phyloP scores from a whole-genome alignment of 2,329 filamentous ascomycete genomes.

The Setomelanomma holmii region DNA sequence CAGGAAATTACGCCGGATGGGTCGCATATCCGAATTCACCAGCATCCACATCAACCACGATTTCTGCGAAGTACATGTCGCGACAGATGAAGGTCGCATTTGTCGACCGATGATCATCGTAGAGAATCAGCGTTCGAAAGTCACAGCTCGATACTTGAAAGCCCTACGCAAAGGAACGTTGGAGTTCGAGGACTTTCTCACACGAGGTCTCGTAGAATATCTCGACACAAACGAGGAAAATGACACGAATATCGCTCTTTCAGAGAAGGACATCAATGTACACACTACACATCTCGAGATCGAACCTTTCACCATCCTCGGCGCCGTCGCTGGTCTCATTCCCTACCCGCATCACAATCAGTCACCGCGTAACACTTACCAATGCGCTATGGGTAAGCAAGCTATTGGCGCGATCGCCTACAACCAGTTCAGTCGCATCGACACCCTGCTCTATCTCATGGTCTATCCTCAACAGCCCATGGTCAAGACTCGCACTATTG shows the following conservation, averaged over 20 bases:
- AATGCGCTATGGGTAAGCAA: conserved; percentile 99
- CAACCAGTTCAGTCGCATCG: conserved; percentile 96
- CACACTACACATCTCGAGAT: conserved; percentile 95
- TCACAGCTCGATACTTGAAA: conserved; percentile 79
- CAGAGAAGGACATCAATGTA: conserved; percentile 81
- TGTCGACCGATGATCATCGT: conserved; percentile 96
- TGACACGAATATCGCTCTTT: conserved; percentile 89
- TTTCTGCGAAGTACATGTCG: conserved; percentile 89
- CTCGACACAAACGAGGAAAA: conserved; percentile 99
- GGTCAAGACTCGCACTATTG: conserved; percentile 96
- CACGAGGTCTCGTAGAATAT: conserved; percentile 90
- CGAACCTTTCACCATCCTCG: conserved; percentile 95
- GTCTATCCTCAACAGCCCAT: conserved; percentile 98
- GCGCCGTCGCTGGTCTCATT: conserved; percentile 93
- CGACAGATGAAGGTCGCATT: conserved; percentile 95
- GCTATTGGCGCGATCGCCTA: conserved; percentile 97
- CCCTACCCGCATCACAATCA: conserved; percentile 99
- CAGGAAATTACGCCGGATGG: conserved; percentile 83
- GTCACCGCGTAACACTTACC: conserved; percentile 97
- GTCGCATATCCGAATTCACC: conserved; percentile 93
- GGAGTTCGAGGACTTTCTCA: conserved; percentile 93
- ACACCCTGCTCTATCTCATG: conserved; percentile 93
- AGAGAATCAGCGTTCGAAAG: conserved; percentile 82
- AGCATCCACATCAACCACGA: conserved; percentile 96
- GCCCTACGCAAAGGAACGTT: conserved; percentile 82